A percentile compares a stretch with the other conserved stretches of the same genome.
phyloP scores from a whole-genome alignment of 1,139 yeast species.

The Yamadazyma songkhlaensis region DNA sequence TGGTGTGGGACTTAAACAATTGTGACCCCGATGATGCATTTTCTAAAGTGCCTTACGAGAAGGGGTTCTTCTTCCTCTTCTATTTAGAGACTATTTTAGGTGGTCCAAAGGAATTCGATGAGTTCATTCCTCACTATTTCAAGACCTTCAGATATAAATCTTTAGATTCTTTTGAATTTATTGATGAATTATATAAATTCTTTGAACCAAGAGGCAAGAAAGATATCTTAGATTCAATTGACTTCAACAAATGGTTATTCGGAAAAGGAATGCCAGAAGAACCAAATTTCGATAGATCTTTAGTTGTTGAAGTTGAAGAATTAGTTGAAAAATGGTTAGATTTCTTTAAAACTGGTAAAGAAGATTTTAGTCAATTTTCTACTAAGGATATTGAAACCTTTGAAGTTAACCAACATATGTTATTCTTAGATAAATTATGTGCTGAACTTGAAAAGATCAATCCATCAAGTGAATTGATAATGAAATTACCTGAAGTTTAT shows the following conservation, averaged over 20 bases:
- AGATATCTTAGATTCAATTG: constrained; percentile 73
- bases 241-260: constrained; percentile 53
- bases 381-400: constrained; percentile 22
- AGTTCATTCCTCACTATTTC: constrained; percentile 32
- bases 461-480: constrained; percentile 17
- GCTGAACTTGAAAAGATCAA: constrained; percentile 18
- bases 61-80: constrained; percentile 33
- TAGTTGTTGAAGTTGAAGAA: constrained; percentile 29
- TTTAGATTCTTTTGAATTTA: constrained; percentile 28
- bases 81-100: constrained; percentile 28
- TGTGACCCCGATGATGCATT: constrained; percentile 35
- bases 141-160: constrained; percentile 29
- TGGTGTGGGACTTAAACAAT: constrained; percentile 26
- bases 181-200: constrained; percentile 29
- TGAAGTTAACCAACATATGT: constrained; percentile 34
- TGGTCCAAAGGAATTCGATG: constrained; percentile 26
- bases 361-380: constrained; percentile 13
- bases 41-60: constrained; percentile 35
- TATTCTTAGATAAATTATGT: constrained; percentile 31
- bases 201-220: constrained; percentile 69
- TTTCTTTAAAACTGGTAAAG: constrained; percentile 7
- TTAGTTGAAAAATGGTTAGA: constrained; percentile 27
- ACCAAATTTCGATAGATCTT: constrained; percentile 29
- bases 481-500: constrained; percentile 22
- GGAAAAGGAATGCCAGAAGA: constrained; percentile 29